Base-by-base conservation (phyloP, 2,329 filamentous ascomycete species). In the Didymella pinodella region DNA sequence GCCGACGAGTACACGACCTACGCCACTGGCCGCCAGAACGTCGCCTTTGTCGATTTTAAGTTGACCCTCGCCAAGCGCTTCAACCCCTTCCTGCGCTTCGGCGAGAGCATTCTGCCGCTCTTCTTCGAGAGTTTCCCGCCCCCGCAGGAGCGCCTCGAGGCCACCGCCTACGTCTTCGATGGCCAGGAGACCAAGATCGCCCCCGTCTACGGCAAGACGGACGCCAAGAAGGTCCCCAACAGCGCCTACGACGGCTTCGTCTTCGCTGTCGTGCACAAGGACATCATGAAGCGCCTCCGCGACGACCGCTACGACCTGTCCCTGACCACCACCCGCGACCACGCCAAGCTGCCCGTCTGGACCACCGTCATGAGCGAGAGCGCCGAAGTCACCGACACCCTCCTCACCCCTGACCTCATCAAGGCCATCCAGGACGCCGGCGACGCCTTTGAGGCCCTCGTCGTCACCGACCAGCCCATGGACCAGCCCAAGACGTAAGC, bases 311-410 rank as follows among this genome's bases (percentile, higher is more conserved):
- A 97, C 80, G 95, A 99, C 76, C 83, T 97, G 54, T 96, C 92
- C 52, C 86, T 99, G 67, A 97, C 95, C 41, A 88, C 88, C 65
- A 97, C 94, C 75, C 97, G 96, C 84, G 95, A 99, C 73, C 87
- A 93, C 79, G 76, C 90, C 54, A 97, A 96, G 83, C 87, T 99
- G 32, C 94, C 95, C 32, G 80, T 85, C 64, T 99, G 93, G 93
- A 84, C 90, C 54, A 97, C 92, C 12, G 87, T 97, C 73, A 98
- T 99, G 95, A 96, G 88, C 74, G 95, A 99, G 84, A 97, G 89
- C 79, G 93, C 93, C 58, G 95, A 98, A 80, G 89, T 99, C 69
- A 97, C 93, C 12, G 91, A 97, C 45, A 83, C 87, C 7, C 82
- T 99, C 66, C 85, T 99, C 49, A 97, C 92, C 4, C 85, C 90